A percentile compares a stretch with the other conserved stretches of the same genome.
These are phyloP conservation scores for Phallus indusiatus DNA, from an alignment of 768 basidiomycete genomes.

Conservation along the genomic window DNA sequence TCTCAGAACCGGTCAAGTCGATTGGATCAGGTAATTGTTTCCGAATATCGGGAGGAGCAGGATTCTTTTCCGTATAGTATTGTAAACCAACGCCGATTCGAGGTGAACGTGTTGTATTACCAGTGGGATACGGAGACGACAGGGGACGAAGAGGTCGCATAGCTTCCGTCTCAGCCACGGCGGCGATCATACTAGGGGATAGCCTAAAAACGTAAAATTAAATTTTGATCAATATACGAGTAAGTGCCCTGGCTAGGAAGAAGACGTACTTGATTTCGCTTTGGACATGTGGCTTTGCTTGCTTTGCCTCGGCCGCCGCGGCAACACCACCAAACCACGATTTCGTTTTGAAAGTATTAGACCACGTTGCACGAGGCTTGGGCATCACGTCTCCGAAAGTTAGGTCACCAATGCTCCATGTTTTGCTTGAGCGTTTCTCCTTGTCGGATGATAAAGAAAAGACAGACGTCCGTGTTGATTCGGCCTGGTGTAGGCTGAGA, in stretches of 20 bases:
- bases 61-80: constrained; percentile 6
- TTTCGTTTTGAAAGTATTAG: constrained; percentile 7
- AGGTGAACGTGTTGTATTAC: neutral
- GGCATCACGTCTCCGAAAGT: neutral
- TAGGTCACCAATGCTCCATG: neutral
- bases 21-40: constrained; percentile 6
- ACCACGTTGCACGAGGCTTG: constrained; percentile 7
- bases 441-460: neutral
- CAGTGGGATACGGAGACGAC: neutral
- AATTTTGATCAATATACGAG: neutral
- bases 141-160: neutral
- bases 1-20: neutral
- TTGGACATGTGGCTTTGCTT: neutral
- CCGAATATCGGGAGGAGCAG: neutral
- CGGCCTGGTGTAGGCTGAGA: constrained; percentile 1
- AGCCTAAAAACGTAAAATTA: neutral
- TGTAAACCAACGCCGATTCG: constrained; percentile 3
- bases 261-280: constrained; percentile 7
- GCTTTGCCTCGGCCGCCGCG: neutral
- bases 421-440: neutral
- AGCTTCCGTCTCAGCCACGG: neutral
- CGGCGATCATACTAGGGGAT: constrained; percentile 10
- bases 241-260: neutral
- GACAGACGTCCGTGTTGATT: neutral
- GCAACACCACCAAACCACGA: constrained; percentile 6